Base-by-base conservation (phyloP, 345 rosid species). In the Brassica carinata region DNA sequence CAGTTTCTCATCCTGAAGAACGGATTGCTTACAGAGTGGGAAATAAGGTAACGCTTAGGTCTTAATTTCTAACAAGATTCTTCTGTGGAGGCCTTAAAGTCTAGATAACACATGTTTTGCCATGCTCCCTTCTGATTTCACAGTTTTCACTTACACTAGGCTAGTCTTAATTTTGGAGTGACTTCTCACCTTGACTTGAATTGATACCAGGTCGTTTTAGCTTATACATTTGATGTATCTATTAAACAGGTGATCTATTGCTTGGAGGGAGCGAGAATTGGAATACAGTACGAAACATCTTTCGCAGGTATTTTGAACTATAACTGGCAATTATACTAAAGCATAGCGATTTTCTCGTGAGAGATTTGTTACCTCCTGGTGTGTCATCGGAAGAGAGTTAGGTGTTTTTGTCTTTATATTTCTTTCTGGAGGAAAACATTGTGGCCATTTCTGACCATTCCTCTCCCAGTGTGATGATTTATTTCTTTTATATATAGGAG, bases 211-310 rank as follows among this genome's bases (percentile, higher is more conserved):
- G 38, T 51, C 34, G 38, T 78, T 69, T 33, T 76, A 27, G 58
- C 69, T 70, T 72, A 59, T 53, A 43, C 40, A 48, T 70, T 61
- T 45, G 67, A 6, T 69, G 10, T 69, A 57, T 62, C 30, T 23
- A 69, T 72, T 58, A 19, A 83, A 81, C 93, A 96, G 98, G 87
- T 93, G 71, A 89, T 96, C 53, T 91, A 88, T 83, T 90, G 97
- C 80, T 76, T 93, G 83, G 98, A 92, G 79, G 97, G 99, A 64
- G 88, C 91, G 31, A 89, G 99, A 83, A 90, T 96, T 74, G 99
- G 99, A 72, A 90, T 96, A 77, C 93, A 84, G 84, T 96, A 90
- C 75, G 98, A 92, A 88, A 92, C 97, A 31, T 86, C 94, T 84
- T 90, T 83, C 85, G 99, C 99, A 87, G 99, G 99, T 92, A 87